These are phyloP conservation scores for Cladophialophora chaetospira DNA, from an alignment of 2,329 filamentous ascomycete genomes.

Conservation along the genomic window DNA sequence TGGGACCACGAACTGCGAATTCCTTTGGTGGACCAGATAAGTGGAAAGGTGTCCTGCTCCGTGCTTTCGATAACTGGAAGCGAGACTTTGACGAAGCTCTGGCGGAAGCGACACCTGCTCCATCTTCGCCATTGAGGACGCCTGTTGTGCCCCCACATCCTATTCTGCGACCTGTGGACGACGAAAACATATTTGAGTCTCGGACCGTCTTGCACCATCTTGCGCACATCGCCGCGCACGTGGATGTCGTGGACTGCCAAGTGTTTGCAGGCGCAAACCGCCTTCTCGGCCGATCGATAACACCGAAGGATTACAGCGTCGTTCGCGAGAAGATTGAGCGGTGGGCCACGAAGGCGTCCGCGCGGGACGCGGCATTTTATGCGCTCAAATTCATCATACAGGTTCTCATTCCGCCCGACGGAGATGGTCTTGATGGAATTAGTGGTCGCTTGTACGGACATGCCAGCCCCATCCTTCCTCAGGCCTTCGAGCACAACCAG, in stretches of 20 bases:
- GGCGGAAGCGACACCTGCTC: constrained; percentile 52
- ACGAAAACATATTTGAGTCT: constrained; percentile 80
- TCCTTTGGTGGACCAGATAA: constrained; percentile 85
- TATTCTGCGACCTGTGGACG: constrained; percentile 46
- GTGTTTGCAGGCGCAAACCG: constrained; percentile 88
- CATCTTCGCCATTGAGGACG: constrained; percentile 46
- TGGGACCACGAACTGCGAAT: constrained; percentile 68
- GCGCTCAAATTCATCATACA: constrained; percentile 84
- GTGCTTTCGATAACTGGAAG: constrained; percentile 93
- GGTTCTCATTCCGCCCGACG: constrained; percentile 67
- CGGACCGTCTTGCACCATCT: constrained; percentile 88
- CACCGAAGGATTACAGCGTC: constrained; percentile 74
- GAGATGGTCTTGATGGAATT: constrained; percentile 37
- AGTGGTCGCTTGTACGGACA: constrained; percentile 40
- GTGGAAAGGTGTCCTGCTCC: constrained; percentile 82
- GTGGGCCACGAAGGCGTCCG: constrained; percentile 87
- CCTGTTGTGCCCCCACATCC: constrained; percentile 44
- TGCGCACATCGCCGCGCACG: constrained; percentile 97
- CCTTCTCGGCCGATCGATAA: constrained; percentile 82
- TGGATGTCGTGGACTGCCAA: constrained; percentile 95
- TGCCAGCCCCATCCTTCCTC: constrained; percentile 34
- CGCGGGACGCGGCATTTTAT: constrained; percentile 89
- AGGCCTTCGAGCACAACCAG: constrained; percentile 43
- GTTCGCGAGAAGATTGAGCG: constrained; percentile 76
- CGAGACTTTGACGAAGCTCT: constrained; percentile 84